These are phyloP conservation scores for Lotus japonicus DNA, from an alignment of 306 rosid species.

Conservation along the genomic window DNA sequence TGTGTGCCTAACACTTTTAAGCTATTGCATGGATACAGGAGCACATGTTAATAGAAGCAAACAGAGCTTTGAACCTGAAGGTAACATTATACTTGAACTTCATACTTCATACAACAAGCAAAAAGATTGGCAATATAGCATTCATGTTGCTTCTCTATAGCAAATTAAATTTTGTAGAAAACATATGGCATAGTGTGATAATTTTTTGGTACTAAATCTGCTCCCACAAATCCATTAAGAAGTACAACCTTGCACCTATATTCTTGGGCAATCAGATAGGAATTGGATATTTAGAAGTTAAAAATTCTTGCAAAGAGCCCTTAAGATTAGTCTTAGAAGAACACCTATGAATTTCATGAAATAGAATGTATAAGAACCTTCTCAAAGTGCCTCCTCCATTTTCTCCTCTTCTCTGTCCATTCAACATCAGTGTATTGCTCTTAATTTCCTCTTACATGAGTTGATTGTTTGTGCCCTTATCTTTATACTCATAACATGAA, in stretches of 20 bases:
- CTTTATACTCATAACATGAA: not conserved
- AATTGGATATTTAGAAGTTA: not conserved
- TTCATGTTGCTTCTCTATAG: not conserved
- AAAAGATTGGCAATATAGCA: not conserved
- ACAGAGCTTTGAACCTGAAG: conserved; percentile 73
- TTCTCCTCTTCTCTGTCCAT: not conserved
- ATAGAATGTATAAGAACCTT: not conserved
- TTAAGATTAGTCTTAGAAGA: not conserved
- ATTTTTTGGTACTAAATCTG: not conserved
- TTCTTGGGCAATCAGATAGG: not conserved
- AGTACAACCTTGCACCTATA: not conserved
- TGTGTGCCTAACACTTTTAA: conserved; percentile 6
- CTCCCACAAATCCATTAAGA: not conserved
- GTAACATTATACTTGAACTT: conserved; percentile 22
- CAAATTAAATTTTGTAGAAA: not conserved
- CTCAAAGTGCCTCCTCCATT: not conserved
- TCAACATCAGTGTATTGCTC: not conserved
- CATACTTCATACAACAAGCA: not conserved
- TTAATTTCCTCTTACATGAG: not conserved
- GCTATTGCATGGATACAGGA: conserved; percentile 47
- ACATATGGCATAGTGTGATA: not conserved
- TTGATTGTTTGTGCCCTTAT: not conserved
- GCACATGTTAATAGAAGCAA: conserved; percentile 65
- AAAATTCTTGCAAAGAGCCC: not conserved
- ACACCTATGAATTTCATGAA: not conserved